Evolutionary conservation across 1,284 basidiomycete genomes (phyloP).

Genomic region (Chalciporus sp.): DNA sequence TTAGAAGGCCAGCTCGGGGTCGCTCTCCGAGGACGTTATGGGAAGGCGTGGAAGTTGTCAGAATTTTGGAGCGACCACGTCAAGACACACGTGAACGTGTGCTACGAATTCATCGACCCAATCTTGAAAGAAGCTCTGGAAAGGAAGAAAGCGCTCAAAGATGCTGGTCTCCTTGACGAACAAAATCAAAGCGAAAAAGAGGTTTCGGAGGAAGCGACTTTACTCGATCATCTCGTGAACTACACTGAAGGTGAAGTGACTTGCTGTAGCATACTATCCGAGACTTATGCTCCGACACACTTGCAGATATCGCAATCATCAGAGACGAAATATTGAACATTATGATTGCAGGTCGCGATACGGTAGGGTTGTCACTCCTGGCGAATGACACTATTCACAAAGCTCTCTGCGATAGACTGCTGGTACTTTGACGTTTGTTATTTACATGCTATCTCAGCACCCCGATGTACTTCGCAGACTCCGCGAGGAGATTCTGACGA

Average conservation of each 20-base stretch:
- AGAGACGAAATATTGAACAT: constrained; percentile 55
- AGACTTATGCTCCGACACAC: not conserved
- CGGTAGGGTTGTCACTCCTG: constrained; percentile 33
- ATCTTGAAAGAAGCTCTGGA: constrained; percentile 36
- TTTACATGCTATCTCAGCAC: constrained; percentile 59
- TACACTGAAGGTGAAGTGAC: constrained; percentile 28
- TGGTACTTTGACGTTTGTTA: constrained; percentile 49
- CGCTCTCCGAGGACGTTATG: constrained; percentile 21
- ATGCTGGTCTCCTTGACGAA: constrained; percentile 14
- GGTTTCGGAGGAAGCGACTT: constrained; percentile 29
- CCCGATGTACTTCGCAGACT: constrained; percentile 48
- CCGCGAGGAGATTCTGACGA: constrained; percentile 54
- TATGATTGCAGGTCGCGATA: constrained; percentile 53
- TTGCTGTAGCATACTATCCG: not conserved
- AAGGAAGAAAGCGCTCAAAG: constrained; percentile 25
- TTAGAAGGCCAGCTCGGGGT: constrained; percentile 30
- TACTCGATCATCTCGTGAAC: constrained; percentile 35
- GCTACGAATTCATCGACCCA: constrained; percentile 39
- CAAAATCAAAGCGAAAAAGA: constrained; percentile 18
- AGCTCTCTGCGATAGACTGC: constrained; percentile 44
- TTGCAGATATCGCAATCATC: constrained; percentile 38
- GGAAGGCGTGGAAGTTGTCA: constrained; percentile 33
- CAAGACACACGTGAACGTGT: constrained; percentile 34
- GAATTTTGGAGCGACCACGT: constrained; percentile 38
- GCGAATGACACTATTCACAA: not conserved